Conservation (phyloP, 1,284 basidiomycete genomes). For the Ustilago loliicola region DNA sequence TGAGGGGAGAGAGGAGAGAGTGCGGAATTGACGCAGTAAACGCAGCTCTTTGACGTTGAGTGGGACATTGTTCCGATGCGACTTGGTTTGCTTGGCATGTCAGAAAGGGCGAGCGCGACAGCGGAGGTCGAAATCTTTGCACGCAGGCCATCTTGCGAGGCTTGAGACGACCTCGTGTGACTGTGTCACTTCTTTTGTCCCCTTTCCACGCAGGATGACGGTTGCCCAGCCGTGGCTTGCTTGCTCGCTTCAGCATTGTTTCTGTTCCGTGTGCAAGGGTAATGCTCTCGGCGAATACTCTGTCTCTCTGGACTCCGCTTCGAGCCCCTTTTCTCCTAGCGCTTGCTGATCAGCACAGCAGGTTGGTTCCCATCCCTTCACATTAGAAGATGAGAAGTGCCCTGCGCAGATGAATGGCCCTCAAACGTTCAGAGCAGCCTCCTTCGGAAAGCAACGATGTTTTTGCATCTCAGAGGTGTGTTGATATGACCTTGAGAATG, state of each 20-base stretch:
- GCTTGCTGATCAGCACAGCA: background rate
- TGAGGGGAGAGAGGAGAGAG: background rate
- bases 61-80: constrained; percentile 21
- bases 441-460: background rate
- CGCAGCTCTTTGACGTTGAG: background rate
- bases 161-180: constrained; percentile 1
- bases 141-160: background rate
- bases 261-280: background rate
- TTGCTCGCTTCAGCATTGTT: background rate
- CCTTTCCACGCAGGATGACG: constrained; percentile 2
- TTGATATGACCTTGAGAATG: background rate
- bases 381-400: too few species aligned
- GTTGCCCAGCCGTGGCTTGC: constrained; percentile 11
- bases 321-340: background rate
- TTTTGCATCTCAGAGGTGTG: background rate
- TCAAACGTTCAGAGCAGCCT: background rate
- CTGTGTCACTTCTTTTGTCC: background rate
- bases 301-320: background rate
- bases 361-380: too few species aligned
- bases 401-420: background rate
- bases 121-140: constrained; percentile 9
- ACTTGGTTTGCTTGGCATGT: constrained; percentile 28
- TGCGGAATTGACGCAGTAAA: background rate
- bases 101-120: constrained; percentile 23
- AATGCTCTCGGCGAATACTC: background rate